phyloP scores from a whole-genome alignment of 1,284 basidiomycete genomes.

The Naganishia liquefaciens region DNA sequence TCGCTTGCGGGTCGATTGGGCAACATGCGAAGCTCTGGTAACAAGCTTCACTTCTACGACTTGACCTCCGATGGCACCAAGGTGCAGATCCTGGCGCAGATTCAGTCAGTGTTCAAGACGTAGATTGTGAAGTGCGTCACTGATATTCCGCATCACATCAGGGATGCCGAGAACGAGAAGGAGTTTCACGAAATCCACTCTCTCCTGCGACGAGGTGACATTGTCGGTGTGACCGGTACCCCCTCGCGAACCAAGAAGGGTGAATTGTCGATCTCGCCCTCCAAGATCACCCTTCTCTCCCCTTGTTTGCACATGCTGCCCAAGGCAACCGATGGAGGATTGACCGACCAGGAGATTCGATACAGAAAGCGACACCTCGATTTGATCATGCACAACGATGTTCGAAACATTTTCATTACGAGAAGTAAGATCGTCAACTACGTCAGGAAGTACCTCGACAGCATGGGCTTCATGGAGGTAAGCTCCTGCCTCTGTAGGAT shows the following conservation, averaged over 20 bases:
- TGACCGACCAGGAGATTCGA: constrained; percentile 94
- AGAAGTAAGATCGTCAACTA: constrained; percentile 87
- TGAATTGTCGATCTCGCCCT: constrained; percentile 87
- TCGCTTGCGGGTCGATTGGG: constrained; percentile 86
- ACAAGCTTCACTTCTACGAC: constrained; percentile 94
- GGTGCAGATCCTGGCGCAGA: constrained; percentile 92
- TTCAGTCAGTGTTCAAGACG: constrained; percentile 64
- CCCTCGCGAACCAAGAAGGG: constrained; percentile 94
- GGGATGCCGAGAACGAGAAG: constrained; percentile 69
- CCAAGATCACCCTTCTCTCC: constrained; percentile 81
- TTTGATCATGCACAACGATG: constrained; percentile 90
- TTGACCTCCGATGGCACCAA: constrained; percentile 88
- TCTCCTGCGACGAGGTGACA: constrained; percentile 90
- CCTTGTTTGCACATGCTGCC: constrained; percentile 96
- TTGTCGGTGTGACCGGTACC: constrained; percentile 86
- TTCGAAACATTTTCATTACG: constrained; percentile 88
- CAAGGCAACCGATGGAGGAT: constrained; percentile 75
- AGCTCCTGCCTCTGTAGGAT: constrained; percentile 14
- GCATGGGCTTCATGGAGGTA: constrained; percentile 88
- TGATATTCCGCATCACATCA: constrained; percentile 42
- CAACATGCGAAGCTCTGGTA: constrained; percentile 78
- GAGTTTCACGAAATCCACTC: constrained; percentile 76
- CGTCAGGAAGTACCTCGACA: constrained; percentile 86
- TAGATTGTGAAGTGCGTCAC: not conserved
- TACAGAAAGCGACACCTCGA: constrained; percentile 99